These are phyloP conservation scores for Botrytis aclada DNA, from an alignment of 2,329 filamentous ascomycete genomes.

Conservation along the genomic window DNA sequence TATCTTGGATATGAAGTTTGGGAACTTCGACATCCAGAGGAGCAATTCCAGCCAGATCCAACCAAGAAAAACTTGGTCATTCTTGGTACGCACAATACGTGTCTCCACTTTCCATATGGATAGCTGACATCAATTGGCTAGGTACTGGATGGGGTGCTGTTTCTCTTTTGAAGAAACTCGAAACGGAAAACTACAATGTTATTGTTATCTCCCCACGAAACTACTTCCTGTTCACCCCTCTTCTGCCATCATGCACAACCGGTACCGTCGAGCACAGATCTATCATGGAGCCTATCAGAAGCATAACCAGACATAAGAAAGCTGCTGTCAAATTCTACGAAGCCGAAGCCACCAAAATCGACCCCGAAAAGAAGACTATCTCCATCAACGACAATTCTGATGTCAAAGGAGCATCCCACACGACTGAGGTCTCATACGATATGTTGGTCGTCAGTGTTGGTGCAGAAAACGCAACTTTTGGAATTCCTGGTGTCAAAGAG, in stretches of 20 bases:
- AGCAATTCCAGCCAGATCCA: constrained; percentile 77
- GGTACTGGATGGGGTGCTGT: constrained; percentile 96
- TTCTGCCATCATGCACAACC: constrained; percentile 95
- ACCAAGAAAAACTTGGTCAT: constrained; percentile 96
- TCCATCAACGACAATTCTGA: constrained; percentile 91
- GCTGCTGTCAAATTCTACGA: constrained; percentile 95
- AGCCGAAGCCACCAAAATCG: constrained; percentile 93
- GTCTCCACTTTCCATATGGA: neutral
- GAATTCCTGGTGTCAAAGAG: constrained; percentile 92
- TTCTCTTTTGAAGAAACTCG: constrained; percentile 95
- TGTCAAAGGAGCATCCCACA: constrained; percentile 75
- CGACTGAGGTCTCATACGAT: constrained; percentile 93
- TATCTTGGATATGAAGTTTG: constrained; percentile 82
- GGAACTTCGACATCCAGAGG: constrained; percentile 72
- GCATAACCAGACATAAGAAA: constrained; percentile 93
- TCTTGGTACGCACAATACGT: constrained; percentile 61
- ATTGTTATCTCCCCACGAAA: constrained; percentile 96
- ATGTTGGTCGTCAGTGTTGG: constrained; percentile 98
- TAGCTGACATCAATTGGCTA: constrained; percentile 41
- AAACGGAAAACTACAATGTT: constrained; percentile 99
- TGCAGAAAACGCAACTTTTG: constrained; percentile 97
- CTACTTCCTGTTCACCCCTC: constrained; percentile 98
- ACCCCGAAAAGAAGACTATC: constrained; percentile 84
- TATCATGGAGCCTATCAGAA: constrained; percentile 98
- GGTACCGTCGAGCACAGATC: constrained; percentile 97